Base-by-base conservation (phyloP, 1,139 yeast genomes). In the Yamadazyma friedrichii region DNA sequence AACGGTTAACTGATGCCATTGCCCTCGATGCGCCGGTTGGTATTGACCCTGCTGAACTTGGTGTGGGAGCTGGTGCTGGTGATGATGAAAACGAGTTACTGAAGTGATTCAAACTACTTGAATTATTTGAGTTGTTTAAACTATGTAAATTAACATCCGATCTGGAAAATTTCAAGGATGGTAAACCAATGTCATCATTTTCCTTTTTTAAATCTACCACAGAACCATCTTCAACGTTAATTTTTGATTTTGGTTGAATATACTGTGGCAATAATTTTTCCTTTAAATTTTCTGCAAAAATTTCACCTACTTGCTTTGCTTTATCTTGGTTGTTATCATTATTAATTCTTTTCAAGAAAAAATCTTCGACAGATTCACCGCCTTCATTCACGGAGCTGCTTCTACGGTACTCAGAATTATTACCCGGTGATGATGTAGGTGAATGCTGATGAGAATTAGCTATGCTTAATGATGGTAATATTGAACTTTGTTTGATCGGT, bases 161-260 rank as follows among this genome's bases (percentile, higher is more conserved):
- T 36, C 78, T 56, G 42, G 66, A 73, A 26, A 74, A 59, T 44
- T 67, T 73, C 52, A 76, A 55, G 1, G 77, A 59, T 0, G 75
- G 69, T 24, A 64, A 52, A 1, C 74, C 74, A 22, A 56, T 39
- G 30, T 65, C 73, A 26, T 63, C 66, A 28, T 51, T 52, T 6
- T 46, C 50, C 26, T 58, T 57, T 46, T 66, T 65, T 15, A 58
- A 52, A 31, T 74, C 80, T 8, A 73, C 59, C 15, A 76, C 74
- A 33, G 72, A 64, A 13, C 70, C 57, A 29, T 55, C 59, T n/a
- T 55, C 52, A 31, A 52, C 54, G 27, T 46, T 50, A 39, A 53
- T 58, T 15, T 74, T 58, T 2, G 76, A 62, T 35, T 65, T 64
- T 5, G 82, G 82, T 50, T 75, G 80, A 37, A 76, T 66, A 47